phyloP scores from a whole-genome alignment of 805 yeast genomes.

The Torulaspora delbrueckii region DNA sequence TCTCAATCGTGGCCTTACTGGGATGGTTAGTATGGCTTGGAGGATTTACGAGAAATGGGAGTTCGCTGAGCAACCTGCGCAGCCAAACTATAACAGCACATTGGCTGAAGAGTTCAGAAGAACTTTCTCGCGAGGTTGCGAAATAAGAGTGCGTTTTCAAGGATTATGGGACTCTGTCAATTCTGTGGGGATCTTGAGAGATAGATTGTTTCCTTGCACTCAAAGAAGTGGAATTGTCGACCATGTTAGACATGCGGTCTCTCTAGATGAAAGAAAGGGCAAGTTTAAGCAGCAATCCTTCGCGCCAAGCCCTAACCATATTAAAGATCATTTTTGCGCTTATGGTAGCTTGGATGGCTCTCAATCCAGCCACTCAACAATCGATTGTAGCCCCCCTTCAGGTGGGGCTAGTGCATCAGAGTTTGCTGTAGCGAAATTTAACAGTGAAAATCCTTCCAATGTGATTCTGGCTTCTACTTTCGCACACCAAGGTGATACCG shows the following conservation, averaged over 20 bases:
- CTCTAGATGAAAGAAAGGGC: conserved; percentile 62
- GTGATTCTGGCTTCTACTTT: background rate
- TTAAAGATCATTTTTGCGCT: conserved; percentile 25
- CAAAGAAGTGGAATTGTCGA: conserved; percentile 47
- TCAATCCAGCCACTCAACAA: background rate
- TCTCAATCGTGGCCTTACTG: conserved; percentile 50
- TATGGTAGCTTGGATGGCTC: conserved; percentile 9
- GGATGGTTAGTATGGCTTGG: conserved; percentile 59
- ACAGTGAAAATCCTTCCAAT: background rate
- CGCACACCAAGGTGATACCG: background rate
- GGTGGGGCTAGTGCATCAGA: background rate
- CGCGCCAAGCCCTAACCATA: conserved; percentile 40
- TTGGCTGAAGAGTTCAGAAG: conserved; percentile 49
- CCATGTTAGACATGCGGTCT: conserved; percentile 62
- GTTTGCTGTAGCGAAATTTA: background rate
- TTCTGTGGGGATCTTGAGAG: conserved; percentile 58
- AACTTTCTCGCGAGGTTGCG: conserved; percentile 45
- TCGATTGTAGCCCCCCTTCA: background rate
- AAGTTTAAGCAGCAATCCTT: conserved; percentile 57
- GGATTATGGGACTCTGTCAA: conserved; percentile 69
- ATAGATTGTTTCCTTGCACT: conserved; percentile 54
- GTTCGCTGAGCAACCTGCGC: conserved; percentile 52
- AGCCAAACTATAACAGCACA: conserved; percentile 40
- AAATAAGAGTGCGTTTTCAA: conserved; percentile 49
- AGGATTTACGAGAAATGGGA: conserved; percentile 56